Percentiles rank a stretch among this genome's conserved stretches.
These are phyloP conservation scores for Skeletonema potamos DNA, from an alignment of 108 stramenopile species.

Conservation along the genomic window DNA sequence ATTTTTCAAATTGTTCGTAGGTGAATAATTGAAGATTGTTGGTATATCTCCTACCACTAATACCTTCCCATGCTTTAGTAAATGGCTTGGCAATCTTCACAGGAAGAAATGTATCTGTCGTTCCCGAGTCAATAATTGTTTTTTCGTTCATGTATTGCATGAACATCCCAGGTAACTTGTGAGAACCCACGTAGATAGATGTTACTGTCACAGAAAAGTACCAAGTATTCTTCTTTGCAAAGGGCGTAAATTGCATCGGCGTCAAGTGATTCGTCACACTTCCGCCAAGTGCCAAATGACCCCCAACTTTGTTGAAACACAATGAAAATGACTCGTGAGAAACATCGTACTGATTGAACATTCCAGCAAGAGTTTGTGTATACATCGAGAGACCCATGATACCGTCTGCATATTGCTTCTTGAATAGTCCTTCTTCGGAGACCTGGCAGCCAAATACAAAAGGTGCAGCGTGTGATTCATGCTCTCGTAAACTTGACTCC, in stretches of 20 bases:
- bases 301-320: conserved; percentile 59
- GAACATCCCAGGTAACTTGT: conserved; percentile 10
- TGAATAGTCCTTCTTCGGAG: conserved; percentile 84
- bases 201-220: conserved; percentile 47
- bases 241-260: conserved; percentile 58
- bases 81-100: conserved; percentile 53
- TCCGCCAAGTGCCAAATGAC: conserved; percentile 69
- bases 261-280: conserved; percentile 33
- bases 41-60: conserved; percentile 45
- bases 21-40: conserved; percentile 50
- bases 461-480: conserved; percentile 44
- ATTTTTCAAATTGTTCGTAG: conserved; percentile 47
- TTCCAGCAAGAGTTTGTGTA: conserved; percentile 50
- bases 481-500: conserved; percentile 10
- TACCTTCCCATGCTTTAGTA: conserved; percentile 56
- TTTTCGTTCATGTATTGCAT: conserved; percentile 71
- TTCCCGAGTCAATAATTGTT: conserved; percentile 94
- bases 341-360: conserved; percentile 47
- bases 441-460: conserved; percentile 96
- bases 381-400: conserved; percentile 90
- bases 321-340: conserved; percentile 61
- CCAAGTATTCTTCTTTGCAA: conserved; percentile 51
- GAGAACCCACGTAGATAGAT: conserved; percentile 31
- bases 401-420: conserved; percentile 93
- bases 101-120: conserved; percentile 95